phyloP scores from a whole-genome alignment of 352 stramenopile species.

The Phytophthora palmivora region DNA sequence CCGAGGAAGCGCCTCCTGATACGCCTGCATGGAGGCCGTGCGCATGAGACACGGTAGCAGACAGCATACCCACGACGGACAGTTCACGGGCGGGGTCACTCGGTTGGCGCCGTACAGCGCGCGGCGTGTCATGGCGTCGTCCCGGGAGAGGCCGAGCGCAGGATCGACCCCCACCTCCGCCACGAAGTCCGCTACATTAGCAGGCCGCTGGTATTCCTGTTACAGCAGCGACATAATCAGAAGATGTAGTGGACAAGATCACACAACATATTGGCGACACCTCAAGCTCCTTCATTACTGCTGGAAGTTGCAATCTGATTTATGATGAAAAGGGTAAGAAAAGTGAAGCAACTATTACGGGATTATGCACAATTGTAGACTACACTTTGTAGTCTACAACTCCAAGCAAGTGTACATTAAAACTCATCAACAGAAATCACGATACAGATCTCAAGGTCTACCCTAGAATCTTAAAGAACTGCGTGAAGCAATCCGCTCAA shows the following conservation, averaged over 20 bases:
- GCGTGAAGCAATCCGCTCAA: no score
- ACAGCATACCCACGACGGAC: constrained; percentile 94
- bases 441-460: no score
- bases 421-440: neutral
- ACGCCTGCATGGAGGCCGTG: constrained; percentile 92
- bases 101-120: constrained; percentile 87
- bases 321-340: neutral
- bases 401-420: neutral
- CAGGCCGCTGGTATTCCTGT: constrained; percentile 50
- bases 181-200: constrained; percentile 63
- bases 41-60: constrained; percentile 94
- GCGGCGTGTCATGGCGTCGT: constrained; percentile 77
- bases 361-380: no score
- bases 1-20: constrained; percentile 82
- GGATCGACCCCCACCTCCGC: constrained; percentile 68
- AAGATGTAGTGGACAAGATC: neutral
- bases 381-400: no score
- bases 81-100: constrained; percentile 92
- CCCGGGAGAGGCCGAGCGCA: constrained; percentile 62
- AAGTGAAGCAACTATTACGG: neutral
- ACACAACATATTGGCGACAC: constrained; percentile 2
- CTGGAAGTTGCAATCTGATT: constrained; percentile 21
- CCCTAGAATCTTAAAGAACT: no score
- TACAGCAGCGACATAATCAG: neutral
- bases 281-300: constrained; percentile 26